Percentiles rank a stretch among this genome's conserved stretches.
Conservation (phyloP, 164 flowering plant species). For the Kingdonia uniflora region DNA sequence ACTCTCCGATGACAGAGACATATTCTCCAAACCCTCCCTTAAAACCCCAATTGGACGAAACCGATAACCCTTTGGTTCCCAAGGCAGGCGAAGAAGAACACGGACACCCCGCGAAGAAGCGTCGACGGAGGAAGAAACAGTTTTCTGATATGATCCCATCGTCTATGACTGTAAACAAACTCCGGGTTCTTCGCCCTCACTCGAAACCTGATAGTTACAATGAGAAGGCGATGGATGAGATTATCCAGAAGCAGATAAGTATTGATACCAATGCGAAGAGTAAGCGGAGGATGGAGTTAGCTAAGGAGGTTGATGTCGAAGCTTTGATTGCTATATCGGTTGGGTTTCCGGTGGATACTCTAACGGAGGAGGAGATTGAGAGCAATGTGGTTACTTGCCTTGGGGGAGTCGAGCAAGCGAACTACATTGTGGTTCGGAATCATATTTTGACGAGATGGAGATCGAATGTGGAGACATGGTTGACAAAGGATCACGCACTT, state of each 20-base stretch:
- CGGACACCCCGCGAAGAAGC: too few relatives aligned
- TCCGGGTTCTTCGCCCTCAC: conserved; percentile 39
- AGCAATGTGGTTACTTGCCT: conserved; percentile 49
- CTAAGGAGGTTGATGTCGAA: conserved; percentile 67
- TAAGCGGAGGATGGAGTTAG: conserved; percentile 22
- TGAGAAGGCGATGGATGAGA: conserved; percentile 28
- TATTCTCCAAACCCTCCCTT: too few relatives aligned
- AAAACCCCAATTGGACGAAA: too few relatives aligned
- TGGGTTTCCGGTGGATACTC: conserved; percentile 83
- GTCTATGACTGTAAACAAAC: conserved; percentile 25
- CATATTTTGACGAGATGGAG: conserved; percentile 87
- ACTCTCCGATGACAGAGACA: too few relatives aligned
- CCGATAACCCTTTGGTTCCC: too few relatives aligned
- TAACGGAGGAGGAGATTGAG: conserved; percentile 91
- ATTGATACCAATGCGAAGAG: background rate
- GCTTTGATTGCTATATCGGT: conserved; percentile 84
- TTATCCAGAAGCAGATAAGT: conserved; percentile 27
- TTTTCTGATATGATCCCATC: conserved; percentile 59
- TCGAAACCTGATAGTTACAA: conserved; percentile 24
- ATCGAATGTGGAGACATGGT: conserved; percentile 59
- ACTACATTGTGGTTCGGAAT: conserved; percentile 76
- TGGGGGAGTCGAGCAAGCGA: conserved; percentile 72
- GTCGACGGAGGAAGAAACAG: conserved; percentile 60
- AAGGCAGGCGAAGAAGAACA: too few relatives aligned
- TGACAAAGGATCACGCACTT: conserved; percentile 56